Percentiles rank a stretch among this genome's conserved stretches.
Evolutionary conservation across 768 basidiomycete species (phyloP).

Genomic region (Hysterangium stoloniferum): DNA sequence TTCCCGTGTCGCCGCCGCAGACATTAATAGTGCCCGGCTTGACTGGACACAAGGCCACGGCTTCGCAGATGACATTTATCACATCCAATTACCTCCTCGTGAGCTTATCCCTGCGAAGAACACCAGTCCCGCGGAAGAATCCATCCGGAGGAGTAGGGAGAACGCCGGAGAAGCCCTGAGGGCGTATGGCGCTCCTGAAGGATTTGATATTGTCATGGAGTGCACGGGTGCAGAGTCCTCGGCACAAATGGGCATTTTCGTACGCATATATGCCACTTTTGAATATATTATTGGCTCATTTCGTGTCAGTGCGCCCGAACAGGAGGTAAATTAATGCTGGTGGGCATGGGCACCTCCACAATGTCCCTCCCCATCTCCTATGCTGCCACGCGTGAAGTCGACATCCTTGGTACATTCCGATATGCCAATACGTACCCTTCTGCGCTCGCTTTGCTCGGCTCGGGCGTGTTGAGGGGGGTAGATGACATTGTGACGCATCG

Average conservation of each 20-base stretch:
- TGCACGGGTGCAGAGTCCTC: conserved; percentile 91
- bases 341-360: conserved; percentile 91
- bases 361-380: conserved; percentile 75
- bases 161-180: conserved; percentile 42
- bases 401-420: conserved; percentile 86
- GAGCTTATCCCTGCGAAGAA: conserved; percentile 20
- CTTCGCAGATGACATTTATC: conserved; percentile 69
- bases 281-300: conserved; percentile 12
- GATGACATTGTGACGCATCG: conserved; percentile 77
- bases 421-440: conserved; percentile 86
- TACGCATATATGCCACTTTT: conserved; percentile 35
- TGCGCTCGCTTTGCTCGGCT: conserved; percentile 72
- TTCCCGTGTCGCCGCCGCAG: conserved; percentile 63
- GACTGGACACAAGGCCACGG: conserved; percentile 69
- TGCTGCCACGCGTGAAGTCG: conserved; percentile 83
- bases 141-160: conserved; percentile 53
- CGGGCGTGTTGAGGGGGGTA: conserved; percentile 53
- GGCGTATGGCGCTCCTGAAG: conserved; percentile 53
- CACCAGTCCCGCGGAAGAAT: conserved; percentile 35
- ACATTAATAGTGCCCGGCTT: conserved; percentile 79
- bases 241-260: conserved; percentile 86
- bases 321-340: conserved; percentile 86
- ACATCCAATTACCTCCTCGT: conserved; percentile 38
- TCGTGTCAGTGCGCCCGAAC: conserved; percentile 60
- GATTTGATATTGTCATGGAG: conserved; percentile 91